phyloP scores from a whole-genome alignment of 257 asterid genomes.

The Solanum gandarillasii region DNA sequence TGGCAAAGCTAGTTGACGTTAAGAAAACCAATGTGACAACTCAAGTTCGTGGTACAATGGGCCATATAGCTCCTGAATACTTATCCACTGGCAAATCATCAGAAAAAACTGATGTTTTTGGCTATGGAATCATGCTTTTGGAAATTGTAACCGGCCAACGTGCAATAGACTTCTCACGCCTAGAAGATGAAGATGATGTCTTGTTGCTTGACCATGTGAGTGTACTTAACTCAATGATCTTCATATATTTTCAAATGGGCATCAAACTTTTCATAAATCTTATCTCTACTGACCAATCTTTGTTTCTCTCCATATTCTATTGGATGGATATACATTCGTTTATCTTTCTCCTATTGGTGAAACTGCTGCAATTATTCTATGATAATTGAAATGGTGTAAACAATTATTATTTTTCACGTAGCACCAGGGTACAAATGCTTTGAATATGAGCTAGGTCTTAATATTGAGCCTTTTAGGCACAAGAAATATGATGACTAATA shows the following conservation, averaged over 20 bases:
- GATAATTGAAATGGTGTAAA: not conserved
- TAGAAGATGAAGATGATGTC: not conserved
- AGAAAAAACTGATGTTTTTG: not conserved
- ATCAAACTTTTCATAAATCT: not conserved
- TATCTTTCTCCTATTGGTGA: not conserved
- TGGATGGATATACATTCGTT: not conserved
- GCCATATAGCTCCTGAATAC: constrained; percentile 1
- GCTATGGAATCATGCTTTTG: not conserved
- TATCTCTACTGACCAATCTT: not conserved
- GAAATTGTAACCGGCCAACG: not conserved
- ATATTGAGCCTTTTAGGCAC: not conserved
- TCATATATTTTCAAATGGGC: not conserved
- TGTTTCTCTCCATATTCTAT: not conserved
- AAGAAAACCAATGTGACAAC: not conserved
- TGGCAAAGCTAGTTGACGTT: not conserved
- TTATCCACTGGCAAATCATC: not conserved
- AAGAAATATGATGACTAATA: not conserved
- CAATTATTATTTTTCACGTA: not conserved
- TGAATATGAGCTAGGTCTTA: not conserved
- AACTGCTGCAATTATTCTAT: not conserved
- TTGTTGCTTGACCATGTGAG: constrained; percentile 1
- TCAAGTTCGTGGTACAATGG: not conserved
- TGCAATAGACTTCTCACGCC: not conserved
- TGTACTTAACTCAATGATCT: not conserved
- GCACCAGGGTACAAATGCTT: not conserved